phyloP scores from a whole-genome alignment of 495 filamentous ascomycete species.

The Neurospora sp. region DNA sequence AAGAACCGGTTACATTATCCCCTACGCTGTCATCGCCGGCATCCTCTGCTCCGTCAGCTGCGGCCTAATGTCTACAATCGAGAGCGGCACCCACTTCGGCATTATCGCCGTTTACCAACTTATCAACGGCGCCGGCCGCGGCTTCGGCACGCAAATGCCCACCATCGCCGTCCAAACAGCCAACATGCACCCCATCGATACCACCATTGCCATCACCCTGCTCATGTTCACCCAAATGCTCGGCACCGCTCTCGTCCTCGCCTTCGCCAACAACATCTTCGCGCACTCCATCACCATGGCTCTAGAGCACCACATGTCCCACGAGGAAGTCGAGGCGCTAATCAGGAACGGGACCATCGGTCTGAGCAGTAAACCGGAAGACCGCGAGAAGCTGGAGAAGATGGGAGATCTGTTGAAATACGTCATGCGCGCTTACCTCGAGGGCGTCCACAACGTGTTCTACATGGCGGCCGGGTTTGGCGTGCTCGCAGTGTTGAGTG shows the following conservation, averaged over 20 bases:
- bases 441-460: constrained; percentile 5
- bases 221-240: constrained; percentile 54
- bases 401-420: neutral
- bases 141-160: constrained; percentile 48
- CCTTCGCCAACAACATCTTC: constrained; percentile 49
- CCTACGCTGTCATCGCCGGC: constrained; percentile 40
- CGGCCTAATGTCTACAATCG: constrained; percentile 51
- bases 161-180: constrained; percentile 41
- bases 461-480: constrained; percentile 6
- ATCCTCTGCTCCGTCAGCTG: constrained; percentile 46
- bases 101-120: constrained; percentile 58
- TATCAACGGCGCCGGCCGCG: constrained; percentile 55
- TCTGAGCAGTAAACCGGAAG: neutral
- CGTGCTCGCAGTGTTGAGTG: constrained; percentile 5
- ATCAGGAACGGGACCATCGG: neutral
- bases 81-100: constrained; percentile 25
- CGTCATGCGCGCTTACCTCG: neutral
- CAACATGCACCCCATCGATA: constrained; percentile 36
- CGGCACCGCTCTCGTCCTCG: constrained; percentile 50
- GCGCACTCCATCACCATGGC: constrained; percentile 31
- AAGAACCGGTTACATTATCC: constrained; percentile 48
- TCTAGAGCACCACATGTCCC: neutral
- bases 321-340: neutral
- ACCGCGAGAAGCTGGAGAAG: neutral
- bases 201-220: constrained; percentile 48